These are phyloP conservation scores for Suillus sp. DNA, from an alignment of 768 basidiomycete species.

Conservation along the genomic window DNA sequence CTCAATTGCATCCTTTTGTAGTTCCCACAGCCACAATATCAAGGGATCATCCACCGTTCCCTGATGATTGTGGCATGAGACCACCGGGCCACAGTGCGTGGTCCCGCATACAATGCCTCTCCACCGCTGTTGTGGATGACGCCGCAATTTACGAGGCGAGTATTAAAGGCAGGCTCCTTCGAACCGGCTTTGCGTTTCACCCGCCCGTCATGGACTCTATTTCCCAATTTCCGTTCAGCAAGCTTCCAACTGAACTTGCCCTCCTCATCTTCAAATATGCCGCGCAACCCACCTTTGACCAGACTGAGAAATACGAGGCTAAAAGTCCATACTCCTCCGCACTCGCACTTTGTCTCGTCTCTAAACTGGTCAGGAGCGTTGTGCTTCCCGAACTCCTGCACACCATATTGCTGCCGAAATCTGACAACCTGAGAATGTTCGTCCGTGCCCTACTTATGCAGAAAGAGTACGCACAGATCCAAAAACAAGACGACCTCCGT, in stretches of 20 bases:
- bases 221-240: constrained; percentile 22
- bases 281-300: constrained; percentile 23
- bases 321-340: constrained; percentile 27
- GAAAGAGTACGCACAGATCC: constrained; percentile 10
- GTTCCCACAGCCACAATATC: too few species aligned
- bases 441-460: constrained; percentile 34
- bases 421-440: constrained; percentile 25
- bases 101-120: constrained; percentile 13
- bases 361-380: constrained; percentile 32
- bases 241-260: constrained; percentile 39
- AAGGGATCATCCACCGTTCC: too few species aligned
- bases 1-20: too few species aligned
- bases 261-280: constrained; percentile 38
- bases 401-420: constrained; percentile 36
- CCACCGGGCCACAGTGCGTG: background rate
- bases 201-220: background rate
- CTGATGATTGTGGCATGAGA: background rate
- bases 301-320: background rate
- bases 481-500: background rate
- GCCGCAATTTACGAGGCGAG: background rate
- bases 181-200: background rate
- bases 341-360: constrained; percentile 36
- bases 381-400: constrained; percentile 42
- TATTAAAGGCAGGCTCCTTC: background rate
- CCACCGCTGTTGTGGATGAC: background rate